Percentiles rank a stretch among this genome's conserved stretches.
These are phyloP conservation scores for Oenanthe sinensis DNA, from an alignment of 129 eudicot species.

Conservation along the genomic window DNA sequence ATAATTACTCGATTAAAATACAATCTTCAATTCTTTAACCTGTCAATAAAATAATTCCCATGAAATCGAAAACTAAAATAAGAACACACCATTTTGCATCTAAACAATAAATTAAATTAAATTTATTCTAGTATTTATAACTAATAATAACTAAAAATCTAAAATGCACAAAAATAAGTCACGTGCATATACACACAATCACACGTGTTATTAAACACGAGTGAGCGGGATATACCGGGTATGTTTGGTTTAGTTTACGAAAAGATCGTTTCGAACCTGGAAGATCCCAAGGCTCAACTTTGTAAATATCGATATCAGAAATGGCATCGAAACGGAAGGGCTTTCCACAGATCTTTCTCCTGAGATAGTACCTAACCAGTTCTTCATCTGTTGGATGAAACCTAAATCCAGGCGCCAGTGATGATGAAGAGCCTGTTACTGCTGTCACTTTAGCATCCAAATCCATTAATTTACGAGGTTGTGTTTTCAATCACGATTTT, in stretches of 20 bases:
- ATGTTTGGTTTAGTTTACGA: not conserved
- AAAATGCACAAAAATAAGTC: no score
- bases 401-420: conserved; percentile 75
- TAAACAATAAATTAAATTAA: no score
- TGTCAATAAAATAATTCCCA: no score
- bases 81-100: not conserved
- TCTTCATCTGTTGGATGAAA: conserved; percentile 96
- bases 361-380: conserved; percentile 55
- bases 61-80: no score
- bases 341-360: conserved; percentile 64
- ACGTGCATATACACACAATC: no score
- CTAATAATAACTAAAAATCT: no score
- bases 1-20: no score
- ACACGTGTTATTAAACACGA: no score
- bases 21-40: not conserved
- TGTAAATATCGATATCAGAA: conserved; percentile 77
- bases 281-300: conserved; percentile 88
- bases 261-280: conserved; percentile 35
- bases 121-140: not conserved
- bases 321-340: conserved; percentile 63
- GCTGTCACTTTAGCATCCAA: not conserved
- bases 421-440: not conserved
- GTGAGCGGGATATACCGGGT: not conserved
- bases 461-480: not conserved
- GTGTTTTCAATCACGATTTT: not conserved